Percentiles rank a stretch among this genome's conserved stretches.
Evolutionary conservation across 768 basidiomycete genomes (phyloP).

Genomic region (Gautieria morchelliformis): DNA sequence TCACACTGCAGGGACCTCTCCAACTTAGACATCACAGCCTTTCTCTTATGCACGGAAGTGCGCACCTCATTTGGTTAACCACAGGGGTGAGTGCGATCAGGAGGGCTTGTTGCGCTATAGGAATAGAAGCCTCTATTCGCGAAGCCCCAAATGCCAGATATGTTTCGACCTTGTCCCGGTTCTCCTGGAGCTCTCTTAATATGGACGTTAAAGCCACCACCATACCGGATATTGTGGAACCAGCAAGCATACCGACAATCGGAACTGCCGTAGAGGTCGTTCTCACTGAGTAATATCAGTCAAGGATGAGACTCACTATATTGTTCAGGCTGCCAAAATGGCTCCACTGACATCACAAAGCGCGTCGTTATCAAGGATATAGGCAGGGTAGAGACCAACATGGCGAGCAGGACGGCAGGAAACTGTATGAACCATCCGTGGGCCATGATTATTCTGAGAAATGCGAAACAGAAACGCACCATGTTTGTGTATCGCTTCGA

Average conservation of each 20-base stretch:
- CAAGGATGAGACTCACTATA: conserved; percentile 44
- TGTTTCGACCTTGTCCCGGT: conserved; percentile 76
- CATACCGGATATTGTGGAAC: conserved; percentile 66
- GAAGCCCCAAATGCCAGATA: conserved; percentile 82
- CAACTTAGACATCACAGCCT: not conserved
- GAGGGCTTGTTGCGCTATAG: conserved; percentile 71
- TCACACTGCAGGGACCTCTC: conserved; percentile 35
- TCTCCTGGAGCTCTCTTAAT: conserved; percentile 72
- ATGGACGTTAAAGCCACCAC: conserved; percentile 62
- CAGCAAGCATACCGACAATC: conserved; percentile 80
- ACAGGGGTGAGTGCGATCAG: conserved; percentile 70
- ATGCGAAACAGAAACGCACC: conserved; percentile 32
- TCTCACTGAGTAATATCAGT: not conserved
- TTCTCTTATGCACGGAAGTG: not conserved
- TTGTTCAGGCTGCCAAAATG: conserved; percentile 80
- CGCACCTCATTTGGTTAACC: conserved; percentile 77
- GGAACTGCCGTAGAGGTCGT: conserved; percentile 40
- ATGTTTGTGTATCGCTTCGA: conserved; percentile 64
- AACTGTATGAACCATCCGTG: conserved; percentile 36
- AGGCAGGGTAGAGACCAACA: conserved; percentile 71
- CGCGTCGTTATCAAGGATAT: conserved; percentile 67
- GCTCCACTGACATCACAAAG: conserved; percentile 65
- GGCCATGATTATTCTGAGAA: not conserved
- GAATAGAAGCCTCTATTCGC: conserved; percentile 73
- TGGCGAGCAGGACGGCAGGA: conserved; percentile 50